Percentiles rank a stretch among this genome's conserved stretches.
Conservation (phyloP, 768 basidiomycete genomes). For the Lentinus brumalis region DNA sequence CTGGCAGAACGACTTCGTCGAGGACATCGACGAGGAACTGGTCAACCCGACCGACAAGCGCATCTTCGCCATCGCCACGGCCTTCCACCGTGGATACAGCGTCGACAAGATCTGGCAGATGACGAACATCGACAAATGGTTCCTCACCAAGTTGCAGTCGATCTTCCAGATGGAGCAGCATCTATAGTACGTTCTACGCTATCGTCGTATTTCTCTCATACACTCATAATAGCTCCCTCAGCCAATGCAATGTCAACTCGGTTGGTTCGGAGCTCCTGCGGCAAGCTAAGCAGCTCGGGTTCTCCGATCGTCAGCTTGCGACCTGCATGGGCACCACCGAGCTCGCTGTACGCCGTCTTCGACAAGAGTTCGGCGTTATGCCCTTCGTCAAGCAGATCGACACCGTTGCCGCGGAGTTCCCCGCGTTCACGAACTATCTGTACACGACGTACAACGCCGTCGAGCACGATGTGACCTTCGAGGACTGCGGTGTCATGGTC, state of each 20-base stretch:
- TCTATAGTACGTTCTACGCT: conserved; percentile 59
- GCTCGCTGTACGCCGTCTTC: conserved; percentile 86
- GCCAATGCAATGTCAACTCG: conserved; percentile 63
- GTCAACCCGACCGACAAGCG: conserved; percentile 96
- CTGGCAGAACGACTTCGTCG: conserved; percentile 80
- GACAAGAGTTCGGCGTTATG: conserved; percentile 78
- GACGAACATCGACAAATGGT: conserved; percentile 99
- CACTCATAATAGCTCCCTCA: conserved; percentile 29
- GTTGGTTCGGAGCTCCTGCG: conserved; percentile 66
- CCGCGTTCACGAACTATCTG: conserved; percentile 97
- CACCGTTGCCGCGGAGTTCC: conserved; percentile 98
- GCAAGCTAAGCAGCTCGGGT: conserved; percentile 91
- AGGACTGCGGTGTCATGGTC: conserved; percentile 94
- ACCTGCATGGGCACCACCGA: conserved; percentile 84
- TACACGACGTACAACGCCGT: conserved; percentile 98
- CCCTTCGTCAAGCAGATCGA: conserved; percentile 99
- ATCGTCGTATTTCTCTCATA: no score
- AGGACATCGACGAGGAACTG: conserved; percentile 91
- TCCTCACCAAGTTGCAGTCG: conserved; percentile 84
- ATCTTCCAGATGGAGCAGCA: conserved; percentile 80
- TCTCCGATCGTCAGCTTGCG: conserved; percentile 92
- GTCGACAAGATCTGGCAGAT: conserved; percentile 97
- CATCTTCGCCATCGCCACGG: conserved; percentile 93
- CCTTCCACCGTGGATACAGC: conserved; percentile 89
- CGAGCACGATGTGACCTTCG: conserved; percentile 88